phyloP scores from a whole-genome alignment of 768 basidiomycete species.

The Auriscalpium microsporum region DNA sequence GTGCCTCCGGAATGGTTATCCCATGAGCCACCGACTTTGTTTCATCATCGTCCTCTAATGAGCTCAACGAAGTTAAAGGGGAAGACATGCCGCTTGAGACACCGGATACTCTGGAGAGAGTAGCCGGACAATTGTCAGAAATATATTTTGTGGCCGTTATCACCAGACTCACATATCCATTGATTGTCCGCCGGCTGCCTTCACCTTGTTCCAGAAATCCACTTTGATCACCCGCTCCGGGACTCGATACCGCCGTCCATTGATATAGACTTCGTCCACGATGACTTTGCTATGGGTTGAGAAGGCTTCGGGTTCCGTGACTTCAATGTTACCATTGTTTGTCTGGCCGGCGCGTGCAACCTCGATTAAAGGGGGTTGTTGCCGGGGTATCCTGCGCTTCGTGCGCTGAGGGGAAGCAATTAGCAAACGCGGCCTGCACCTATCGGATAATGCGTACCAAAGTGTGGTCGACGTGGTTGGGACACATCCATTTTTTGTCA shows the following conservation, averaged over 20 bases:
- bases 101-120: neutral
- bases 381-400: constrained; percentile 74
- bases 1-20: neutral
- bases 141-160: neutral
- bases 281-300: constrained; percentile 39
- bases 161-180: too few species aligned
- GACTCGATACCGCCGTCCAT: constrained; percentile 83
- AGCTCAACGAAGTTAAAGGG: constrained; percentile 20
- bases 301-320: constrained; percentile 60
- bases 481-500: constrained; percentile 98
- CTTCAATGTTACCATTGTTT: constrained; percentile 91
- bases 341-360: constrained; percentile 62
- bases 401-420: constrained; percentile 43
- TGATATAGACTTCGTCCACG: constrained; percentile 80
- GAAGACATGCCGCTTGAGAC: constrained; percentile 16
- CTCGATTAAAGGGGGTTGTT: constrained; percentile 58
- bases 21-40: neutral
- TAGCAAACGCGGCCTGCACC: constrained; percentile 7
- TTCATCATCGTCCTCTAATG: constrained; percentile 11
- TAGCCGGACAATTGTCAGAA: too few species aligned
- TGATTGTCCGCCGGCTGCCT: neutral
- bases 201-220: constrained; percentile 89
- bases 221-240: constrained; percentile 87
- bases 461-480: constrained; percentile 86
- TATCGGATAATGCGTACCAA: constrained; percentile 44